phyloP scores from a whole-genome alignment of 140 eudicot genomes.

The Anethum foeniculum region DNA sequence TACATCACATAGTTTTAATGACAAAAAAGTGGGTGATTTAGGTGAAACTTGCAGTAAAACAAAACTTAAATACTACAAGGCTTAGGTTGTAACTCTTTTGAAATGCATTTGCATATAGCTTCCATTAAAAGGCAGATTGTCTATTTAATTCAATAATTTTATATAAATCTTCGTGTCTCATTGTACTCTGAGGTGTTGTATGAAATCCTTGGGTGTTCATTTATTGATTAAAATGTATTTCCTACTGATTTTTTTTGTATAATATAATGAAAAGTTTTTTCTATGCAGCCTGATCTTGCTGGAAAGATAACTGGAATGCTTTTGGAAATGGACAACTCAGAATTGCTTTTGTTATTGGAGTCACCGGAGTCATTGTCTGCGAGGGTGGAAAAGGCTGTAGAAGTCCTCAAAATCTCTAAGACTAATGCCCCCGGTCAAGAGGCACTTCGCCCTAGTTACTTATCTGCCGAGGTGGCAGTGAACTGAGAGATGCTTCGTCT shows the following conservation, averaged over 20 bases:
- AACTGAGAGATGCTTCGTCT: constrained; percentile 30
- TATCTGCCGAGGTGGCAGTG: constrained; percentile 56
- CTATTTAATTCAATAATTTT: neutral
- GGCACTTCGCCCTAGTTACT: constrained; percentile 34
- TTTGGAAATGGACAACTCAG: constrained; percentile 86
- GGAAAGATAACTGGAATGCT: constrained; percentile 92
- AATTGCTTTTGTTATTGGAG: constrained; percentile 57
- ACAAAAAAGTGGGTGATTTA: neutral
- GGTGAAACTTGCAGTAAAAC: neutral
- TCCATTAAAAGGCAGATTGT: neutral
- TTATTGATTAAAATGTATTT: neutral
- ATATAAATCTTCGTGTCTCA: neutral
- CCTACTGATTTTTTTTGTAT: neutral
- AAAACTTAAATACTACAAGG: neutral
- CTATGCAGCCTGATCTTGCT: constrained; percentile 71
- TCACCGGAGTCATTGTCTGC: constrained; percentile 65
- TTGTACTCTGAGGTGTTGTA: neutral
- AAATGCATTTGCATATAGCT: neutral
- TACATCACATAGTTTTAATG: neutral
- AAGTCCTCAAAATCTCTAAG: constrained; percentile 53
- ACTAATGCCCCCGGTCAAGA: constrained; percentile 41
- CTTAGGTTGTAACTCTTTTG: neutral
- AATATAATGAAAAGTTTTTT: neutral
- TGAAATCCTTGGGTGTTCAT: neutral
- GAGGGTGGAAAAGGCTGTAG: constrained; percentile 78